Percentiles rank a stretch among this genome's conserved stretches.
phyloP scores from a whole-genome alignment of 768 basidiomycete genomes.

The Glaciozyma martinii region DNA sequence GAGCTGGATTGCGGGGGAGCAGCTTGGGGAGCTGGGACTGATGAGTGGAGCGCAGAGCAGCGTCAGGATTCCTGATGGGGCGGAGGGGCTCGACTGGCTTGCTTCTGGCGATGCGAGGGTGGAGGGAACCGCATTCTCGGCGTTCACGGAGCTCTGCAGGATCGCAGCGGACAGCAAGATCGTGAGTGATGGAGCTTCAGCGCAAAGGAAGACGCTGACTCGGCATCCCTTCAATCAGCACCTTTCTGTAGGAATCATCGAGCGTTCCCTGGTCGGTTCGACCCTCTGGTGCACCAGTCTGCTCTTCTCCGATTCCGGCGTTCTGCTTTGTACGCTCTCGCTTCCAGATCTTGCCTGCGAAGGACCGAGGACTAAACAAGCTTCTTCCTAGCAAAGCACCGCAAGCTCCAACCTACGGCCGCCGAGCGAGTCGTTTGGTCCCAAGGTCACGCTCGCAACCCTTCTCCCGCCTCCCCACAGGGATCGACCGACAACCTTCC shows the following conservation, averaged over 20 bases:
- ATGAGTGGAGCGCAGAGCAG: not conserved
- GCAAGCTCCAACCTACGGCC: slow-evolving; percentile 57
- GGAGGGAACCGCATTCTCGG: not conserved
- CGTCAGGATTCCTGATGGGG: not conserved
- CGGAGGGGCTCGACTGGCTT: not conserved
- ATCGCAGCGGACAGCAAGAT: not conserved
- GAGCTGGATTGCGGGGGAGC: not conserved
- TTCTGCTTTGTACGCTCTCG: not conserved
- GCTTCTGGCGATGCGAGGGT: not conserved
- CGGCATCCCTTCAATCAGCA: not conserved
- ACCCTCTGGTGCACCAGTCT: slow-evolving; percentile 8
- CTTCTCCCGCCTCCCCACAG: not conserved
- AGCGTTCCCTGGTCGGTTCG: slow-evolving; percentile 2
- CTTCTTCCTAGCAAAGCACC: slow-evolving; percentile 49
- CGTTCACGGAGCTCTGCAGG: not conserved
- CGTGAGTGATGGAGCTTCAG: not conserved
- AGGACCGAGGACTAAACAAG: too few species aligned
- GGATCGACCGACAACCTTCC: slow-evolving; percentile 41
- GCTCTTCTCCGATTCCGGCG: not conserved
- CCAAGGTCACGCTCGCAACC: slow-evolving; percentile 46
- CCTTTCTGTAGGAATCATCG: slow-evolving; percentile 8
- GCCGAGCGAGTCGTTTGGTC: slow-evolving; percentile 57
- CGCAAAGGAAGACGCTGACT: too few species aligned
- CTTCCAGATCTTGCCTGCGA: not conserved
- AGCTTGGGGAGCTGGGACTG: not conserved